Evolutionary conservation across 225 moss, liverwort and hornwort species (phyloP), one percentile per base, ranked within the genome.

Genomic region (Pleurozium schreberi): DNA sequence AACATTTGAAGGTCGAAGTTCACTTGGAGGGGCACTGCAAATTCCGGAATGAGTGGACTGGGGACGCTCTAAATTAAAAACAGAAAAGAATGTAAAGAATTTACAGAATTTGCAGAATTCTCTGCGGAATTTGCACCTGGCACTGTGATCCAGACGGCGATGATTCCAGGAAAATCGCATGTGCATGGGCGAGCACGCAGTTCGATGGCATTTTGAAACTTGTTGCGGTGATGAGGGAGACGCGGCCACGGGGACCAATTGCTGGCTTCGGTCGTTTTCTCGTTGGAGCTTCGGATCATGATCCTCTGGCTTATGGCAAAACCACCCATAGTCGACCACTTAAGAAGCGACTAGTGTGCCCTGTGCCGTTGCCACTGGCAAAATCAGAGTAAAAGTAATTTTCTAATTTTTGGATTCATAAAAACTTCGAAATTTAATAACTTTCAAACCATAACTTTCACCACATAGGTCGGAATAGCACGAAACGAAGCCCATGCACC

Each of bases 221-320:
- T 18, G 69, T 19, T 64, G 87, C 80, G 68, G 38, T 13, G 79
- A 69, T 57, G 87, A 43, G 38, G 80, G 81, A 87, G 28, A 19
- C 80, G 8, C 42, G 33, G 79, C 26, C 87, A 87, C 57, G 25
- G 55, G 87, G 87, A 40, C 13, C 38, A 10, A 30, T 20, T 75
- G 61, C 86, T 30, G 75, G 30, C 26, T 70, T 52, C 53, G 36
- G 76, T 36, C 21, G 53, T 21, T 31, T 42, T 71, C 36, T 63
- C 34, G 25, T 11, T 34, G 47, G 18, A 64, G 65, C 38, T 49
- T 65, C 11, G 25, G 10, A 18, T 38, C 31, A 11, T 50, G 33
- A 43, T 10, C 13, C 15, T 33, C 14, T 14, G 0, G 4, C 11
- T n/a, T n/a, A n/a, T n/a, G n/a, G n/a, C n/a, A n/a, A n/a, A n/a